Evolutionary conservation across 768 basidiomycete species (phyloP), one percentile per base, ranked within the genome.

Genomic region (Mycena vitilis): DNA sequence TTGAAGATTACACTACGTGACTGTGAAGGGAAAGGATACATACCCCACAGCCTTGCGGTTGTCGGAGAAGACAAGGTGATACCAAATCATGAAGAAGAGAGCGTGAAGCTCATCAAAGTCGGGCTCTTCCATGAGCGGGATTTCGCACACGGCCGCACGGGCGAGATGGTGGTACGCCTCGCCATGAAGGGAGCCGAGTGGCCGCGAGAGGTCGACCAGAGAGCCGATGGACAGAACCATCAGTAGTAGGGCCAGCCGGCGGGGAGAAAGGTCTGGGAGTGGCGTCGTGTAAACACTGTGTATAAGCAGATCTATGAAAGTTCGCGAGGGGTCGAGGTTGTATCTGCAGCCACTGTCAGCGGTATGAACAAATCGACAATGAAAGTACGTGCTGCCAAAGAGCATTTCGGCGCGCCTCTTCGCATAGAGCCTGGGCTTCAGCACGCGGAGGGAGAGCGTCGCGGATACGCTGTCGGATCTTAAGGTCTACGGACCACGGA

Each of bases 211-310:
- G 78, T 92, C 91, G 45, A 91, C 90, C 18, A 90, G 82, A 20
- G 87, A 87, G 25, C 91, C 91, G 55, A 92, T 89, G 34, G 91
- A 89, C 66, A 93, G 85, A 73, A 92, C 85, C 85, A 92, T 91
- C 69, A 91, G 82, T 42, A 92, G 81, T 15, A 92, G 82, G 5
- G 91, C 88, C 8, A 92, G 83, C 48, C 90, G 83, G 72, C 91
- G 83, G 49, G 91, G 90, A 71, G 88, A 87, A 60, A 91, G 81
- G 54, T 87, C 84, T 74, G 87, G 83, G 48, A 90, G 83, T 44
- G 85, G 83, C 7, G 86, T 87, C 40, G 83, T 84, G 76, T 91
- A 92, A 69, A 89, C 88, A 76, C 91, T 89, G 73, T 89, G 87
- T 5, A 91, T 77, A 49, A 91, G 82, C 76, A 91, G 90, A 47